Percentiles rank a stretch among this genome's conserved stretches.
phyloP scores from a whole-genome alignment of 2,329 filamentous ascomycete genomes.

The Apiospora sp. region DNA sequence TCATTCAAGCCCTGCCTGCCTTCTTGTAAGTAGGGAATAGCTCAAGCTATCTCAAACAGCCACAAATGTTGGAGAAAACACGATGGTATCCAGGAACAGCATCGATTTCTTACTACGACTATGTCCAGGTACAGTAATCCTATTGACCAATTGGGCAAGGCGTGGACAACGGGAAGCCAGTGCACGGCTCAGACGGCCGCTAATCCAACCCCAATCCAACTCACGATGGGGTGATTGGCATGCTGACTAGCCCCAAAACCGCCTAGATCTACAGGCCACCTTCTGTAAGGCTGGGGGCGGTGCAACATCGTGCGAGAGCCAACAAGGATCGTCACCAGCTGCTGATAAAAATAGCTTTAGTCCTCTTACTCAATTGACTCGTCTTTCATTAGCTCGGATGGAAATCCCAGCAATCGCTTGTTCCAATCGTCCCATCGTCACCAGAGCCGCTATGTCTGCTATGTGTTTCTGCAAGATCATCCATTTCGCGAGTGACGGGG shows the following conservation, averaged over 20 bases:
- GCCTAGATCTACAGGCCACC: background rate
- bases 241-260: conserved; percentile 12
- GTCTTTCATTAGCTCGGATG: background rate
- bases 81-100: background rate
- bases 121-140: background rate
- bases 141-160: background rate
- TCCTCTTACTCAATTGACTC: background rate
- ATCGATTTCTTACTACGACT: background rate
- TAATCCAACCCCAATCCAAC: background rate
- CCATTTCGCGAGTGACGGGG: background rate
- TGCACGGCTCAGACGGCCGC: conserved; percentile 5
- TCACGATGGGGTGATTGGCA: background rate
- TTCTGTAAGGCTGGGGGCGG: conserved; percentile 5
- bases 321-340: background rate
- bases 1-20: background rate
- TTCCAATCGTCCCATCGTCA: background rate
- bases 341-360: conserved; percentile 2
- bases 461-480: background rate
- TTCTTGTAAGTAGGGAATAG: background rate
- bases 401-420: background rate
- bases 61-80: background rate
- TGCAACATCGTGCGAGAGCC: background rate
- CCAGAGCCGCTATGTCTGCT: background rate
- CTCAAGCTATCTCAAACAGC: background rate
- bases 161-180: background rate